Evolutionary conservation across 805 yeast genomes (phyloP).

Genomic region (Metschnikowia kofuensis): DNA sequence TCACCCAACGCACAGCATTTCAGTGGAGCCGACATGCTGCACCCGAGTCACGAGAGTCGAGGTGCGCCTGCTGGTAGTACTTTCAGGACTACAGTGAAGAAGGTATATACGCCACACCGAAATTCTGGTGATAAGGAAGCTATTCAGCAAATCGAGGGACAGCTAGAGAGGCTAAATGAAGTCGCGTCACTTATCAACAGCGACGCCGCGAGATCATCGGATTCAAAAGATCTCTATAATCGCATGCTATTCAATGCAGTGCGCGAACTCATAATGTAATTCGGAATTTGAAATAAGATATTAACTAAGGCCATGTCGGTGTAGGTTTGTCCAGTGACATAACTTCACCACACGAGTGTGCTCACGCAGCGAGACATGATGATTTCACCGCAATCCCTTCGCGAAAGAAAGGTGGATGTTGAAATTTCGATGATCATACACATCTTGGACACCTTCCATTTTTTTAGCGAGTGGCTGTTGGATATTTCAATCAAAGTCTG

Average conservation of each 20-base stretch:
- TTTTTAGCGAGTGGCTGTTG: too few species aligned
- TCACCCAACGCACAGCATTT: conserved; percentile 14
- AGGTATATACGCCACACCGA: conserved; percentile 34
- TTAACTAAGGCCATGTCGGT: too few species aligned
- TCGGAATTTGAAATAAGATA: not conserved
- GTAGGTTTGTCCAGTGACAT: too few species aligned
- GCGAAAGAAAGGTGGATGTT: too few species aligned
- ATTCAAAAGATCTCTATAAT: conserved; percentile 15
- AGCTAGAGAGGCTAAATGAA: conserved; percentile 27
- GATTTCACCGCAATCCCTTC: too few species aligned
- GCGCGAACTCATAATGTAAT: conserved; percentile 5
- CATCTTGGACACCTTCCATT: too few species aligned
- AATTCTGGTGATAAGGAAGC: conserved; percentile 31
- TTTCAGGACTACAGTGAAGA: conserved; percentile 36
- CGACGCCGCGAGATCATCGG: conserved; percentile 11
- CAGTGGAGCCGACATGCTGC: not conserved
- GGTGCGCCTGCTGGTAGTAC: conserved; percentile 8
- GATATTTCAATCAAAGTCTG: too few species aligned
- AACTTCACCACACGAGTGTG: too few species aligned
- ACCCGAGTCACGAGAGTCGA: conserved; percentile 5
- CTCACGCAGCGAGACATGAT: too few species aligned
- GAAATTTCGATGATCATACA: too few species aligned
- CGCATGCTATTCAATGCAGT: conserved; percentile 17
- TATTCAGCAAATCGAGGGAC: conserved; percentile 26
- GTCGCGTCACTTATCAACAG: conserved; percentile 19